Percentiles rank a stretch among this genome's conserved stretches.
Conservation (phyloP, 1,284 basidiomycete genomes). For the Boletellus deceptivus region DNA sequence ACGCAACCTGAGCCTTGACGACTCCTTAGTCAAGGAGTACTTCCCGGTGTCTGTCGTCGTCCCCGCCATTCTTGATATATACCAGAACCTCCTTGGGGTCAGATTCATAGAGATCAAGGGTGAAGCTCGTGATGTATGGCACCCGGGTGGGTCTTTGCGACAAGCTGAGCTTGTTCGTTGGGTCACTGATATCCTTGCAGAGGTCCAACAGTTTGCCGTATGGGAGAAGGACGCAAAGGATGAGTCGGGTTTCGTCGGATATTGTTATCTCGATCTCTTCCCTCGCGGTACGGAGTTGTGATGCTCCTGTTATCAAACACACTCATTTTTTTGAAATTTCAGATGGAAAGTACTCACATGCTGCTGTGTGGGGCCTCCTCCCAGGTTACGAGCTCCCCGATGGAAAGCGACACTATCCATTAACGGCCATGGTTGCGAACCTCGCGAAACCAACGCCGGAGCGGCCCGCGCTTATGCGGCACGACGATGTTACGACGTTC, state of each 20-base stretch:
- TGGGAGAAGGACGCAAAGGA: conserved; percentile 76
- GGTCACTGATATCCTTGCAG: conserved; percentile 35
- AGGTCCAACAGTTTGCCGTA: conserved; percentile 77
- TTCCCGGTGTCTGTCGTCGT: conserved; percentile 83
- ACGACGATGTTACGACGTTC: conserved; percentile 77
- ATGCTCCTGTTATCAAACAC: neutral
- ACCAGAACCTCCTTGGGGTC: conserved; percentile 76
- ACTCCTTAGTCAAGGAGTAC: conserved; percentile 78
- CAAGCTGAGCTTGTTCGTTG: neutral
- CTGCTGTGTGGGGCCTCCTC: conserved; percentile 78
- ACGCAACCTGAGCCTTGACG: conserved; percentile 64
- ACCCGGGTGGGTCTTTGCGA: conserved; percentile 52
- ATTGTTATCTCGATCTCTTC: conserved; percentile 85
- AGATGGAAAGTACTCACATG: conserved; percentile 83
- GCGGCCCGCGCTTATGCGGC: conserved; percentile 79
- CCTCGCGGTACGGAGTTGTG: conserved; percentile 57
- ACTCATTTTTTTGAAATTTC: neutral
- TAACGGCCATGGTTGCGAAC: conserved; percentile 84
- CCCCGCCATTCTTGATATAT: conserved; percentile 75
- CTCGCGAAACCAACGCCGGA: conserved; percentile 79
- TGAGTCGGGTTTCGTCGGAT: conserved; percentile 69
- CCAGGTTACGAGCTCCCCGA: conserved; percentile 54
- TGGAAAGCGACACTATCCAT: conserved; percentile 67
- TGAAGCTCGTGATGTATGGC: conserved; percentile 57
- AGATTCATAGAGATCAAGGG: conserved; percentile 63